phyloP scores from a whole-genome alignment of 2,329 filamentous ascomycete species.

The Chaetomiaceae sp. region DNA sequence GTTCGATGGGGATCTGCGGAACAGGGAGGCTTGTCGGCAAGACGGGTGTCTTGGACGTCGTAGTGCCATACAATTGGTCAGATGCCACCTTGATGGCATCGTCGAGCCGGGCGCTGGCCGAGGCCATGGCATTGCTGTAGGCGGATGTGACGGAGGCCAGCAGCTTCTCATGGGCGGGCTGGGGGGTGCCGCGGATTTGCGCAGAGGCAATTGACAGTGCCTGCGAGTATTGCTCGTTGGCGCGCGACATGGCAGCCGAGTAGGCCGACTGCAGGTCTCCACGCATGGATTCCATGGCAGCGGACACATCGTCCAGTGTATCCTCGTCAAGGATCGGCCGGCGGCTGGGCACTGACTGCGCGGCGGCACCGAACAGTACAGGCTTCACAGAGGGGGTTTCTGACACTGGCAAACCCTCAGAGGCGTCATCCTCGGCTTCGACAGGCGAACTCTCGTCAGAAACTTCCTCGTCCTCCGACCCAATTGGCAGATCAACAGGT shows the following conservation, averaged over 20 bases:
- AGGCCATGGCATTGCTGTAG: constrained; percentile 60
- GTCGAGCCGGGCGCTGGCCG: constrained; percentile 55
- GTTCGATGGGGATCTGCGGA: constrained; percentile 36
- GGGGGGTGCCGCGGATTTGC: constrained; percentile 62
- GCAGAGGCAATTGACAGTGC: constrained; percentile 63
- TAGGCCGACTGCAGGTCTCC: constrained; percentile 44
- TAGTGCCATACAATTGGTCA: constrained; percentile 43
- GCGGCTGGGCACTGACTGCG: constrained; percentile 45
- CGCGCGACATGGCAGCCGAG: constrained; percentile 58
- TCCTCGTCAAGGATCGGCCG: constrained; percentile 49
- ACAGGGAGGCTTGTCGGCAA: constrained; percentile 28
- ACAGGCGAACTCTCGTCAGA: constrained; percentile 10
- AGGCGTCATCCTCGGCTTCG: too few relatives aligned
- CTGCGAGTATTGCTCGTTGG: constrained; percentile 62
- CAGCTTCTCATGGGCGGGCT: constrained; percentile 65
- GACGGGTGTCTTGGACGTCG: constrained; percentile 39
- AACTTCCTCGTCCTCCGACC: constrained; percentile 15
- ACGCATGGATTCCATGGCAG: constrained; percentile 31
- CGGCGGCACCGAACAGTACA: constrained; percentile 47
- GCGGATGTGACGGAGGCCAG: constrained; percentile 63
- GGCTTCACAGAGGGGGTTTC: constrained; percentile 38
- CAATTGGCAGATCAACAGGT: constrained; percentile 20
- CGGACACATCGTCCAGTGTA: constrained; percentile 36
- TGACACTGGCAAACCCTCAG: constrained; percentile 17
- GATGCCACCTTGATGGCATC: constrained; percentile 52